Evolutionary conservation across 768 basidiomycete species (phyloP).

Genomic region (Cytidiella melzeri): DNA sequence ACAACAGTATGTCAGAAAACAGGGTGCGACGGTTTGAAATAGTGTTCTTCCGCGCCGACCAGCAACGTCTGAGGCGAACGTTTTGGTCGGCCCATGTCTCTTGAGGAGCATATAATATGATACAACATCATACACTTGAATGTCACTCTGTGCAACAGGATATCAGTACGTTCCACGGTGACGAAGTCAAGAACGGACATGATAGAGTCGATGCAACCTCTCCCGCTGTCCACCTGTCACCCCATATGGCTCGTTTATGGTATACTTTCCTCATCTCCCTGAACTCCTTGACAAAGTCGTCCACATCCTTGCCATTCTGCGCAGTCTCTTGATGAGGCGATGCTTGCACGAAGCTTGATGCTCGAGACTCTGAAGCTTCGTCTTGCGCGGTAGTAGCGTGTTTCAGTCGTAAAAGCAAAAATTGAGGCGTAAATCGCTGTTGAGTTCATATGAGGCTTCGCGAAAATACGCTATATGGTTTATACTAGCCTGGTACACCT

Average conservation of each 20-base stretch:
- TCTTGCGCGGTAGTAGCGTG: conserved; percentile 91
- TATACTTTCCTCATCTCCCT: conserved; percentile 84
- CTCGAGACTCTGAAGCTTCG: conserved; percentile 79
- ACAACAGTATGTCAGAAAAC: neutral
- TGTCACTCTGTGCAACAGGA: too few species aligned
- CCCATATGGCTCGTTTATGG: conserved; percentile 90
- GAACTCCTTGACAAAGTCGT: conserved; percentile 85
- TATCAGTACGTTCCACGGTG: too few species aligned
- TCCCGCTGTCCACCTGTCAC: conserved; percentile 78
- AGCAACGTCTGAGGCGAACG: too few species aligned
- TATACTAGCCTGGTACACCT: conserved; percentile 71
- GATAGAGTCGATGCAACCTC: conserved; percentile 52
- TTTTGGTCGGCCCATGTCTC: too few species aligned
- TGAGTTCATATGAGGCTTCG: neutral
- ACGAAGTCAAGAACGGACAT: too few species aligned
- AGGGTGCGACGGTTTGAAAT: too few species aligned
- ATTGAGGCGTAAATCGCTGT: conserved; percentile 81
- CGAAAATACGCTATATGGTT: neutral
- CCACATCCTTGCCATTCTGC: conserved; percentile 50
- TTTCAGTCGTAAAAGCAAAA: conserved; percentile 79
- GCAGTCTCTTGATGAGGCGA: conserved; percentile 26
- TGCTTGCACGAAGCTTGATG: conserved; percentile 75
- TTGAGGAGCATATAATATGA: too few species aligned
- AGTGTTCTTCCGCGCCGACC: too few species aligned
- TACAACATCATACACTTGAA: too few species aligned